Evolutionary conservation across 1,284 basidiomycete species (phyloP), one percentile per base, ranked within the genome.

Genomic region (Porodaedalea pini): DNA sequence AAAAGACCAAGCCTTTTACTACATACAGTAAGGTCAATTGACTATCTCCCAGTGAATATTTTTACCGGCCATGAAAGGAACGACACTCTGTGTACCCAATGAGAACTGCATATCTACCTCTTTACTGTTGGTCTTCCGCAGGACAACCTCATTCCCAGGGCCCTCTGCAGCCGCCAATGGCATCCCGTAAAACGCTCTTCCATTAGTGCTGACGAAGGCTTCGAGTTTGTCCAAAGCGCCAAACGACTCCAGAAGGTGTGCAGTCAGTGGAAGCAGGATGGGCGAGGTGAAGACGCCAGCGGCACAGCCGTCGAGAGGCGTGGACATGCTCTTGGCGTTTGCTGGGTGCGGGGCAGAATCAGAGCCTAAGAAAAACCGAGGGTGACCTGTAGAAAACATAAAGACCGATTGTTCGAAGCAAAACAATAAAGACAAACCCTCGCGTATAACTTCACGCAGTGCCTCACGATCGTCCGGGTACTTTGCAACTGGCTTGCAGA

Each of bases 401-500:
- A 44, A 40, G 49, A 44, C 44, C 29, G 15, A 44, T 36, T 48
- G 4, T 13, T 32, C 13, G 34, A 48, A 19, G 37, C 15, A 39
- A 21, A 27, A 36, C 51, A 37, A 34, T 29, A 23, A 25, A n/a
- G 13, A 61, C 71, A 51, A 56, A 90, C 90, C 92, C 75, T 90
- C 83, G 61, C 75, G 78, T 55, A 99, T 83, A 37, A 95, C 86
- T 21, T 90, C 82, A 56, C 86, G 83, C 55, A 99, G 75, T 8
- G 97, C 95, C 64, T 83, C 73, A 27, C 96, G 80, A 71, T 99
- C 97, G 63, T 91, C 88, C 3, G 95, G 95, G 67, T 86, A 94
- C 74, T 99, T 99, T 27, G 97, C 96, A 21, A 99, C 91, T 0
- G 97, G 97, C 73, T 99, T 99, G 80, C 97, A 99, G 71, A 92